These are phyloP conservation scores for Friedmanniomyces simplex DNA, from an alignment of 495 filamentous ascomycete genomes.

Conservation along the genomic window DNA sequence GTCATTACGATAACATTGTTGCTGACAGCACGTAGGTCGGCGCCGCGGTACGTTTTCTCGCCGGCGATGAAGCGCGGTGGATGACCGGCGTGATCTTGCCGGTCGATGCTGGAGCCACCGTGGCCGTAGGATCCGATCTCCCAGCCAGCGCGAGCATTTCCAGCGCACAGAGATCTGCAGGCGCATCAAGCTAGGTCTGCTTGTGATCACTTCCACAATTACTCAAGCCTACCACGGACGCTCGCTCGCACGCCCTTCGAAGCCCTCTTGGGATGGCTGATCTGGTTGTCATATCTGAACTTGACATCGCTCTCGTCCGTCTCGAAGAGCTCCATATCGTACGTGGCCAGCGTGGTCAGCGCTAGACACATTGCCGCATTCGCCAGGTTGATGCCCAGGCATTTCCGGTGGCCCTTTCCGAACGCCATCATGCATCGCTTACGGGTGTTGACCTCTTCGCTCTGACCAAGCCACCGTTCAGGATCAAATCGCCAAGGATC, in stretches of 20 bases:
- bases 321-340: constrained; percentile 9
- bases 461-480: constrained; percentile 11
- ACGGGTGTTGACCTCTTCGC: constrained; percentile 5
- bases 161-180: neutral
- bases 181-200: neutral
- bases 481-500: too few species aligned
- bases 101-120: constrained; percentile 18
- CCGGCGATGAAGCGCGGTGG: constrained; percentile 24
- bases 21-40: neutral
- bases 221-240: neutral
- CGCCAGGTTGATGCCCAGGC: constrained; percentile 30
- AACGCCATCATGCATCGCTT: constrained; percentile 27
- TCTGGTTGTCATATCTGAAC: constrained; percentile 9
- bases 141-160: constrained; percentile 1
- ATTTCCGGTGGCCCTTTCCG: constrained; percentile 23
- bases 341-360: constrained; percentile 4
- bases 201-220: neutral
- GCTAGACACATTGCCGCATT: constrained; percentile 28
- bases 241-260: constrained; percentile 8
- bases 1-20: neutral
- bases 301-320: constrained; percentile 3
- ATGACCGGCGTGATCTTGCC: constrained; percentile 22
- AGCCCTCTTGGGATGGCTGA: neutral
- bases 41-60: constrained; percentile 22
- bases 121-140: constrained; percentile 13